Conservation (phyloP, 2,329 filamentous ascomycete genomes). For the Colletotrichum sp. region DNA sequence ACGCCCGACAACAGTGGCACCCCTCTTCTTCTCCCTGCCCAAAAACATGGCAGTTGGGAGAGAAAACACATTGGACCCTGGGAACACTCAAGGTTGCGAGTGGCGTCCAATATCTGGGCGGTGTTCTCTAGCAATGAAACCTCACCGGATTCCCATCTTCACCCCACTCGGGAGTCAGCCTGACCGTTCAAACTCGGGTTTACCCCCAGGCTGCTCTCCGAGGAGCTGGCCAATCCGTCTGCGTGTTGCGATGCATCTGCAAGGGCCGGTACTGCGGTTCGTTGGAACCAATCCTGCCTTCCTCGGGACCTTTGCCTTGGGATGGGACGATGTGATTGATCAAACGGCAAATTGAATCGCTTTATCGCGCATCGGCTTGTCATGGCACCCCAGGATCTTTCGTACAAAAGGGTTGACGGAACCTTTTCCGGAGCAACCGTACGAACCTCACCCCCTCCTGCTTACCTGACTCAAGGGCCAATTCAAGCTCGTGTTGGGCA, state of each 20-base stretch:
- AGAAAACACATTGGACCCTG: neutral
- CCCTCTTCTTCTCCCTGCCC: neutral
- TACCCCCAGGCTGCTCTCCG: neutral
- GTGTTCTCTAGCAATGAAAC: neutral
- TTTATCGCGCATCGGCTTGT: neutral
- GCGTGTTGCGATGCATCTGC: neutral
- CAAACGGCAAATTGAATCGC: neutral
- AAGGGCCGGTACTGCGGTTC: neutral
- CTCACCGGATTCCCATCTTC: neutral
- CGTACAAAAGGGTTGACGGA: constrained; percentile 3
- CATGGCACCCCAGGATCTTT: neutral
- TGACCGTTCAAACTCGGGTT: neutral
- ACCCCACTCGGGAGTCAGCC: neutral
- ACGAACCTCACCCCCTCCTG: neutral
- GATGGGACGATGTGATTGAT: neutral
- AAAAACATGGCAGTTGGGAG: neutral
- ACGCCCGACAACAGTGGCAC: neutral
- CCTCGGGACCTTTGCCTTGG: neutral
- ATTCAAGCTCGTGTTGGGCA: neutral
- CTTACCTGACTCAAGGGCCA: neutral
- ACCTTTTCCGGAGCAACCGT: neutral
- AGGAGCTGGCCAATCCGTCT: neutral
- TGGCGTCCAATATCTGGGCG: neutral
- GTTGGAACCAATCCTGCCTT: neutral
- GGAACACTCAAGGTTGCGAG: neutral